Percentiles rank a stretch among this genome's conserved stretches.
phyloP scores from a whole-genome alignment of 192 early-diverging fungal genomes.

The Backusella westeae region DNA sequence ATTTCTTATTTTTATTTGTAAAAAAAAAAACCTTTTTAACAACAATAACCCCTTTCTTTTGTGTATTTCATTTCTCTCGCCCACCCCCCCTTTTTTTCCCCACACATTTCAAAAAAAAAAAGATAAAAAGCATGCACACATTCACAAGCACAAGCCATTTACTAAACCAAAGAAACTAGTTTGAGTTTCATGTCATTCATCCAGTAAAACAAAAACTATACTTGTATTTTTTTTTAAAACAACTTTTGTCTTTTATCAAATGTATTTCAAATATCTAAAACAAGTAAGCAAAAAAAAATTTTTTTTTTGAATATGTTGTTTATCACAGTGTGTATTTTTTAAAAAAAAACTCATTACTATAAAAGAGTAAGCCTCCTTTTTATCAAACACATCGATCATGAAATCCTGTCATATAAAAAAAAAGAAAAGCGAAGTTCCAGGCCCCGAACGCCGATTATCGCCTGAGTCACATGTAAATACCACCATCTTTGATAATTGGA shows the following conservation, averaged over 20 bases:
- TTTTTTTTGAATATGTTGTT: neutral
- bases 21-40: neutral
- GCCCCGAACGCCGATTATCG: neutral
- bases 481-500: neutral
- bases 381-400: conserved; percentile 1
- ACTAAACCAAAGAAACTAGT: neutral
- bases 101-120: neutral
- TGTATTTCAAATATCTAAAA: neutral
- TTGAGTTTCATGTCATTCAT: neutral
- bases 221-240: neutral
- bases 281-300: neutral
- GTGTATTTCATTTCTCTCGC: neutral
- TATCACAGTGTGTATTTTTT: neutral
- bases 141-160: neutral
- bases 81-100: neutral
- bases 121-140: neutral
- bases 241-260: neutral
- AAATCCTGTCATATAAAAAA: neutral
- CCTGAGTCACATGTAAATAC: neutral
- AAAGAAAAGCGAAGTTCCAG: neutral
- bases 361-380: neutral
- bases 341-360: neutral
- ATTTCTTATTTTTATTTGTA: neutral
- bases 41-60: neutral
- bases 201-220: neutral